Percentiles rank a stretch among this genome's conserved stretches.
Conservation (phyloP, 352 stramenopile species). For the Globisporangium rhizosaccharum region DNA sequence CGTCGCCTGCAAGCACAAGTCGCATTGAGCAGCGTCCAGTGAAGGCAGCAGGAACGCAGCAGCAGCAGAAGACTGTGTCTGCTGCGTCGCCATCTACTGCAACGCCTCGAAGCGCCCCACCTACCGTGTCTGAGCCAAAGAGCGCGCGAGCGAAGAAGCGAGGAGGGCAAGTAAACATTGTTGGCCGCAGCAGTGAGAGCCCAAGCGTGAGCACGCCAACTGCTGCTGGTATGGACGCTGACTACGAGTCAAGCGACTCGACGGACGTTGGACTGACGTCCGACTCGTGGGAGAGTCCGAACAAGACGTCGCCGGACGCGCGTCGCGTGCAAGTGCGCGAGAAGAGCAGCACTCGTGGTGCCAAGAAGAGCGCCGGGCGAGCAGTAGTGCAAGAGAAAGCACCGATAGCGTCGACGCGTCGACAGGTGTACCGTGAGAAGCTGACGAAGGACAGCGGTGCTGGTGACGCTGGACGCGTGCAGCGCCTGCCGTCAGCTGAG, state of each 20-base stretch:
- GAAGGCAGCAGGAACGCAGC: not conserved
- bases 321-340: conserved; percentile 18
- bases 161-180: not conserved
- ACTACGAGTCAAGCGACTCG: conserved; percentile 18
- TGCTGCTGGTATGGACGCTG: conserved; percentile 1
- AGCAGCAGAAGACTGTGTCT: not conserved
- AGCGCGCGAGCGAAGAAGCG: conserved; percentile 1
- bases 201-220: not conserved
- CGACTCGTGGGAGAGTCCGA: conserved; percentile 13
- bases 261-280: conserved; percentile 3
- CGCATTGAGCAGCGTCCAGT: not conserved
- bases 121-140: not conserved
- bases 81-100: not conserved
- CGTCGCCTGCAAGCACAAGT: conserved; percentile 4
- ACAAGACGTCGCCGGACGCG: conserved; percentile 13
- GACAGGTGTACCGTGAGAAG: conserved; percentile 67
- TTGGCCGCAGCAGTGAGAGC: not conserved
- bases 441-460: conserved; percentile 18
- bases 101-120: conserved; percentile 5
- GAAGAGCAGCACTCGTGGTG: conserved; percentile 13
- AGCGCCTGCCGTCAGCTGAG: conserved; percentile 1
- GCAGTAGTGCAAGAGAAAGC: conserved; percentile 10
- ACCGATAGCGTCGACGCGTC: conserved; percentile 15
- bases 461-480: not conserved
- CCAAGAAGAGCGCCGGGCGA: conserved; percentile 16